Conservation (phyloP, 2,329 filamentous ascomycete genomes). For the Myriosclerotinia scirpicola region DNA sequence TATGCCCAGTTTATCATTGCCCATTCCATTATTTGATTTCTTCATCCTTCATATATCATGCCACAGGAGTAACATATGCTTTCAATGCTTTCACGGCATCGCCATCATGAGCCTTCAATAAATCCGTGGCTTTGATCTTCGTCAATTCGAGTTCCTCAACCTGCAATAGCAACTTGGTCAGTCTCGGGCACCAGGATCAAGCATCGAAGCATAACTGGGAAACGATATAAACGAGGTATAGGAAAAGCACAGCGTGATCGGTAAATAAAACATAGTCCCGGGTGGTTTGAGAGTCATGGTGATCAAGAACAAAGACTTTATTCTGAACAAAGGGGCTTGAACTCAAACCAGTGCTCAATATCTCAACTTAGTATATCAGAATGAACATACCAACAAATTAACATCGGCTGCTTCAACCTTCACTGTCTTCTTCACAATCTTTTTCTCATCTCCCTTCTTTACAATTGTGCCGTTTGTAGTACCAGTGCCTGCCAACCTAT, state of each 20-base stretch:
- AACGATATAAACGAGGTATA: background rate
- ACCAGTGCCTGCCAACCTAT: constrained; percentile 52
- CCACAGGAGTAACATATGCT: constrained; percentile 50
- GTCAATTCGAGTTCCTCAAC: constrained; percentile 70
- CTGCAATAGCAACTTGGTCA: constrained; percentile 43
- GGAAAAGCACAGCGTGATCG: background rate
- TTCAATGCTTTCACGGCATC: constrained; percentile 66
- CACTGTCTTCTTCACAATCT: constrained; percentile 57
- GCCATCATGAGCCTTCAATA: constrained; percentile 71
- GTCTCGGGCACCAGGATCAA: constrained; percentile 8
- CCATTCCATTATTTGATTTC: constrained; percentile 1
- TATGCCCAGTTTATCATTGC: constrained; percentile 26
- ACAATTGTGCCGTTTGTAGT: constrained; percentile 38
- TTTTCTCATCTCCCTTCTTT: constrained; percentile 49
- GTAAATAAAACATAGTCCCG: background rate
- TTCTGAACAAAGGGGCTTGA: constrained; percentile 5
- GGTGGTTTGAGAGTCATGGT: background rate
- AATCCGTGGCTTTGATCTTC: constrained; percentile 71
- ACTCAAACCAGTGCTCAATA: constrained; percentile 5
- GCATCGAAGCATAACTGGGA: background rate
- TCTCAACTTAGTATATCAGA: background rate
- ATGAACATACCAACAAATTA: constrained; percentile 58
- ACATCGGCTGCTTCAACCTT: constrained; percentile 77
- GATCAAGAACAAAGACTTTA: constrained; percentile 5
- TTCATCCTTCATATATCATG: constrained; percentile 19